These are phyloP conservation scores for Aspergillus piperis DNA, from an alignment of 2,329 filamentous ascomycete genomes.

Conservation along the genomic window DNA sequence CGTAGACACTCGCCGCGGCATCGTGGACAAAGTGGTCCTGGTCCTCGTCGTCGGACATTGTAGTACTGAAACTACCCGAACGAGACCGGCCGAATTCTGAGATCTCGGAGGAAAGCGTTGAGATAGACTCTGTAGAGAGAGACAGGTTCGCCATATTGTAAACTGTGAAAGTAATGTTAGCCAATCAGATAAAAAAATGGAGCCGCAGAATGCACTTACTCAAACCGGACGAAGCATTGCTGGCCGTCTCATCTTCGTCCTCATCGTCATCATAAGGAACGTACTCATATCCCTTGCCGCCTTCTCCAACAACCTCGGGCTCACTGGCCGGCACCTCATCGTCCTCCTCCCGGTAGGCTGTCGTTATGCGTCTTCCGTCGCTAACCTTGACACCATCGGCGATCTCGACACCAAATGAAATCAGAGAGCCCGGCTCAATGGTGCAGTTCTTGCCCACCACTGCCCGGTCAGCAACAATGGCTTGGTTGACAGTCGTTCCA, in stretches of 20 bases:
- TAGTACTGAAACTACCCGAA: constrained; percentile 71
- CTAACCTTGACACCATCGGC: constrained; percentile 58
- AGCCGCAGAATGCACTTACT: constrained; percentile 27
- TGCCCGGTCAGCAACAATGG: constrained; percentile 74
- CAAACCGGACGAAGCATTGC: constrained; percentile 53
- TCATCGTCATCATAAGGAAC: constrained; percentile 68
- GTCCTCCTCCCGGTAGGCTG: constrained; percentile 48
- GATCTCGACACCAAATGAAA: constrained; percentile 77
- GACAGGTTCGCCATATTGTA: constrained; percentile 54
- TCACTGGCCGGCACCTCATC: constrained; percentile 50
- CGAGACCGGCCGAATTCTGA: constrained; percentile 57
- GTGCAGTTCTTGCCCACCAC: constrained; percentile 70
- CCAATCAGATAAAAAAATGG: not conserved
- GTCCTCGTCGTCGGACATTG: constrained; percentile 64
- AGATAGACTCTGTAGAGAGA: constrained; percentile 59
- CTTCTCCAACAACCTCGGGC: constrained; percentile 56
- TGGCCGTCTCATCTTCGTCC: constrained; percentile 64
- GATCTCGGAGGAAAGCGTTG: constrained; percentile 61
- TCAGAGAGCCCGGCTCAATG: constrained; percentile 70
- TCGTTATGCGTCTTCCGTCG: constrained; percentile 46
- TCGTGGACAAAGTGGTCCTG: constrained; percentile 78
- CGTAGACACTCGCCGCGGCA: constrained; percentile 81
- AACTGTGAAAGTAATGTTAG: constrained; percentile 34
- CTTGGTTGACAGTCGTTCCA: constrained; percentile 66
- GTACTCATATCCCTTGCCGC: constrained; percentile 65